phyloP scores from a whole-genome alignment of 495 filamentous ascomycete species.

The Amorphotheca resinae region DNA sequence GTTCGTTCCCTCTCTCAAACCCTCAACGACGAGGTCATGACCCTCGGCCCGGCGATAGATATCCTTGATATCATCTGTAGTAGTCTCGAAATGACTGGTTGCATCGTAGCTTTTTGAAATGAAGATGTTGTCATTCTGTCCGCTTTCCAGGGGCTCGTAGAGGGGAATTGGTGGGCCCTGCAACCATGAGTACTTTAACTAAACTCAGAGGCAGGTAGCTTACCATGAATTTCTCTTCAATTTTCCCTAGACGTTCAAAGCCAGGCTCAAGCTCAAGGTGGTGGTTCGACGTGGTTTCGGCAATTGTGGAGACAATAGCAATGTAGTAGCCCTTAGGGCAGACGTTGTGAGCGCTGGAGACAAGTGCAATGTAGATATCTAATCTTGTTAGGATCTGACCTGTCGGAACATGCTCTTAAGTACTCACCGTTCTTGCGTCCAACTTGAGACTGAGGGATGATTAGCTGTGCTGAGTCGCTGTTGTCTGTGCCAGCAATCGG shows the following conservation, averaged over 20 bases:
- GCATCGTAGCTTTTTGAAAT: conserved; percentile 98
- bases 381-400: conserved; percentile 2
- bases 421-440: conserved; percentile 79
- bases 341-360: conserved; percentile 93
- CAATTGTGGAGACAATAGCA: conserved; percentile 94
- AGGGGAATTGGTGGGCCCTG: conserved; percentile 76
- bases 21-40: conserved; percentile 67
- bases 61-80: conserved; percentile 80
- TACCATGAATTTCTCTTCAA: conserved; percentile 95
- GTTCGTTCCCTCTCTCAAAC: conserved; percentile 42
- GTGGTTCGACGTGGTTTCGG: conserved; percentile 83
- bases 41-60: conserved; percentile 81
- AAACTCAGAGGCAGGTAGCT: conserved; percentile 5
- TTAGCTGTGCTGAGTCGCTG: conserved; percentile 85
- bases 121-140: conserved; percentile 82
- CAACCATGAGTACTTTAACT: conserved; percentile 8
- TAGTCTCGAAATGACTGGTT: conserved; percentile 93
- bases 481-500: conserved; percentile 77
- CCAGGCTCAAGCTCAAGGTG: conserved; percentile 90
- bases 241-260: conserved; percentile 82
- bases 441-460: conserved; percentile 95
- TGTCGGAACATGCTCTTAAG: not conserved
- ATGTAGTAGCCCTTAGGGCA: conserved; percentile 99
- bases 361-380: conserved; percentile 98
- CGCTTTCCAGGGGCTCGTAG: conserved; percentile 83